Conservation (phyloP, 2,329 filamentous ascomycete species). For the Alternaria viburni region DNA sequence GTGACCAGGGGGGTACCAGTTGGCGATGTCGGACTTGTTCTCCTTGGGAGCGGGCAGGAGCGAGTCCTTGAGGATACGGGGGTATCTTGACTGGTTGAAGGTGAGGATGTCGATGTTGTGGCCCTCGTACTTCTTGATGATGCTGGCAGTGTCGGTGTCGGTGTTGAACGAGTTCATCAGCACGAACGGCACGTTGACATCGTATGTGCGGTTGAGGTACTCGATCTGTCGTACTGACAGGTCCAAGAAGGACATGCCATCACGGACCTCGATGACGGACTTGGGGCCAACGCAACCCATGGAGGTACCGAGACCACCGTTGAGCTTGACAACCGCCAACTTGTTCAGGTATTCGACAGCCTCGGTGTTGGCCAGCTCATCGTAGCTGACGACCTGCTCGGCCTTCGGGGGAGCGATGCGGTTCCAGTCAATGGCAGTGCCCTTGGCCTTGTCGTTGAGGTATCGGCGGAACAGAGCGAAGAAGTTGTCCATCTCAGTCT, state of each 20-base stretch:
- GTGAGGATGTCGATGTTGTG: constrained; percentile 99
- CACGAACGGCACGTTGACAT: constrained; percentile 95
- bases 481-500: constrained; percentile 99
- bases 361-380: constrained; percentile 85
- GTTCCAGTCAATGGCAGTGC: constrained; percentile 94
- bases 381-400: constrained; percentile 94
- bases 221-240: constrained; percentile 98
- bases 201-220: constrained; percentile 97
- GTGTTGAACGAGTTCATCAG: constrained; percentile 99
- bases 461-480: constrained; percentile 98
- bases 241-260: constrained; percentile 99
- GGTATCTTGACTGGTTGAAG: constrained; percentile 99
- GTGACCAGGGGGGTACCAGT: constrained; percentile 99
- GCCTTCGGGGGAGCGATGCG: constrained; percentile 92
- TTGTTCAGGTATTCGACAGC: constrained; percentile 96
- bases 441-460: constrained; percentile 98
- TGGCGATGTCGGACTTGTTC: constrained; percentile 83
- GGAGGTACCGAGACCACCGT: constrained; percentile 97
- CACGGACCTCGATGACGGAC: constrained; percentile 98
- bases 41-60: constrained; percentile 93
- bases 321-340: constrained; percentile 97
- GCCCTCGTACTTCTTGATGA: constrained; percentile 99
- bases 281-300: constrained; percentile 99
- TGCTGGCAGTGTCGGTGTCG: constrained; percentile 94
- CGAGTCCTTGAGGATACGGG: constrained; percentile 97